Conservation (phyloP, 768 basidiomycete species). For the Termitomyces heimii region DNA sequence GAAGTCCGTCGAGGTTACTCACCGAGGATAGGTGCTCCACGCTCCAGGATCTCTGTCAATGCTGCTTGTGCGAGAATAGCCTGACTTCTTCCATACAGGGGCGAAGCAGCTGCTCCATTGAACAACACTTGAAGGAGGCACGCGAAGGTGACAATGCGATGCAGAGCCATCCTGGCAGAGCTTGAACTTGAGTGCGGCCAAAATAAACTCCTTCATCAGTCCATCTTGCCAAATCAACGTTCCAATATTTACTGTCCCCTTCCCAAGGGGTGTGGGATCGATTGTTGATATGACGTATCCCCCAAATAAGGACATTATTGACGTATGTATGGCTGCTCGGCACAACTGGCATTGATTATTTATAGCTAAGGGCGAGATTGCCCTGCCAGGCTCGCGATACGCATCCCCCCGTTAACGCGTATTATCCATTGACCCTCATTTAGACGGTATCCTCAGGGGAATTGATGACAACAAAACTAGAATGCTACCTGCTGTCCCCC, state of each 20-base stretch:
- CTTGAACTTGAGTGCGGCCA: neutral
- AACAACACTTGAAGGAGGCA: neutral
- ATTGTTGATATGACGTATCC: too few relatives aligned
- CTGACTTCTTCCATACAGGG: slow-evolving; percentile 2
- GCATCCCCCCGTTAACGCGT: too few relatives aligned
- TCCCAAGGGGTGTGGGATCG: too few relatives aligned
- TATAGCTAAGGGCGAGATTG: too few relatives aligned
- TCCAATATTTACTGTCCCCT: neutral
- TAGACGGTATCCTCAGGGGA: too few relatives aligned
- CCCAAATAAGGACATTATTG: too few relatives aligned
- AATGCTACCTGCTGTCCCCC: too few relatives aligned
- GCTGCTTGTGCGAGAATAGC: slow-evolving; percentile 18
- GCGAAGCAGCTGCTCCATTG: neutral
- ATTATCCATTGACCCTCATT: too few relatives aligned
- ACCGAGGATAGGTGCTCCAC: slow-evolving; percentile 28
- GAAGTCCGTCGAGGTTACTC: neutral
- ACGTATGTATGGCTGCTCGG: too few relatives aligned
- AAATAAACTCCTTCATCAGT: neutral
- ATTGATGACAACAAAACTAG: too few relatives aligned
- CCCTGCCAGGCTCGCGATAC: too few relatives aligned
- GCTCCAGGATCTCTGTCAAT: slow-evolving; percentile 21
- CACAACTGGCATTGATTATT: too few relatives aligned
- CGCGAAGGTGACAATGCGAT: neutral
- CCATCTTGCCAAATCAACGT: neutral
- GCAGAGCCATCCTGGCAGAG: neutral